Base-by-base conservation (phyloP, 345 rosid genomes). In the Xanthoceras sorbifolium region DNA sequence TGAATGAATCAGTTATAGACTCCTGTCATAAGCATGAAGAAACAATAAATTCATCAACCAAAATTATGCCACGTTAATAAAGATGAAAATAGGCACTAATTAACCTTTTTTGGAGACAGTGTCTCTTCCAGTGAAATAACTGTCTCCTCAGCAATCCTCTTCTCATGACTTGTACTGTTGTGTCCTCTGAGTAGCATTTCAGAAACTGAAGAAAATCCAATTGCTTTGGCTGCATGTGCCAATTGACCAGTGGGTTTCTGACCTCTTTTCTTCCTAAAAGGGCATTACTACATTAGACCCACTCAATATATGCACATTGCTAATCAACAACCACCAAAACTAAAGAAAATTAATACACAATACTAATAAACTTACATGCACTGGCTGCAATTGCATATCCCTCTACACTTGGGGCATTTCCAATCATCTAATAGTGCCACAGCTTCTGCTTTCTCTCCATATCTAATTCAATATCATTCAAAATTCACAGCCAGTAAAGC, bases 401-500 rank as follows among this genome's bases (percentile, higher is more conserved):
- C 97, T 55, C 86, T 88, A 75, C 99, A 96, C 77, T 82, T 96
- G 38, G 93, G 97, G 62, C 99, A 96, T 40, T 70, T 67, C 99
- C 99, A 96, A 65, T 84, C 80, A 38, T 67, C 83, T 64, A 81
- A 69, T 50, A 61, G 31, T 0, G 83, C 76, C 64, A 90, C 93
- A 46, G 87, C 90, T 77, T 86, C 86, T 20, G 89, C 91, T 1
- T 78, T 78, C 83, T 93, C 97, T 25, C 94, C 94, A 57, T 96
- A 96, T 76, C 99, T 96, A 79, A 25, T 69, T 34, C 72, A 62
- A 55, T 23, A 59, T 52, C 76, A 82, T 62, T 23, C 6, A 59
- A 80, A 54, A 25, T 10, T 18, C 14, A 55, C 31, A n/a, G 22
- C 25, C 55, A 64, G 18, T 44, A 46, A 26, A 50, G 32, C 48